Evolutionary conservation across 1,284 basidiomycete species (phyloP).

Genomic region (Cutaneotrichosporon curvatum): DNA sequence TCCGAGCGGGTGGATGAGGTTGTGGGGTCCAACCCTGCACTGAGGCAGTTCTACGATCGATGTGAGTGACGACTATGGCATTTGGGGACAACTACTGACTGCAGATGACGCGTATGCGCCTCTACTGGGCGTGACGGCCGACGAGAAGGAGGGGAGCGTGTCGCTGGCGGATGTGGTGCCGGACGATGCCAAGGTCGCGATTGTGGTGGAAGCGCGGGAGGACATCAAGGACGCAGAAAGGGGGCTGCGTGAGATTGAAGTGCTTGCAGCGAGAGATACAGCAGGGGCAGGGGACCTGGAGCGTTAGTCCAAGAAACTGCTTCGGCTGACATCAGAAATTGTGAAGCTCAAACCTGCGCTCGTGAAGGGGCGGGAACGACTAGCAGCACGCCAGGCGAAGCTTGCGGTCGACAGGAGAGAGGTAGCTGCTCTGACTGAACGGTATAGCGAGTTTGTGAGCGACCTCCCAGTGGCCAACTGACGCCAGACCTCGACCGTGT

Average conservation of each 20-base stretch:
- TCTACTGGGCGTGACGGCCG: slow-evolving; percentile 12
- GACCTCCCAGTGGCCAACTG: not conserved
- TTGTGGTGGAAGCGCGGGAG: slow-evolving; percentile 32
- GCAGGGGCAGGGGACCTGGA: slow-evolving; percentile 34
- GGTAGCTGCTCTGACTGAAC: slow-evolving; percentile 22
- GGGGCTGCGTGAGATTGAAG: slow-evolving; percentile 35
- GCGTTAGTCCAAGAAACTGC: slow-evolving; percentile 23
- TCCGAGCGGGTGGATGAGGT: slow-evolving; percentile 22
- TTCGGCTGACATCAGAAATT: slow-evolving; percentile 26
- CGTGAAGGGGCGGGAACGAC: slow-evolving; percentile 6
- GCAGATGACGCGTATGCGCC: slow-evolving; percentile 34
- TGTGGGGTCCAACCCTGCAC: slow-evolving; percentile 21
- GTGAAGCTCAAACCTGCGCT: slow-evolving; percentile 23
- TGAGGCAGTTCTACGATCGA: slow-evolving; percentile 30
- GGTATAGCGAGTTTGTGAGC: slow-evolving; percentile 39
- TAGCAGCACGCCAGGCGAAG: slow-evolving; percentile 8
- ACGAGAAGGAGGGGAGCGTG: not conserved
- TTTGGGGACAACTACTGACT: not conserved
- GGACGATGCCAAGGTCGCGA: slow-evolving; percentile 24
- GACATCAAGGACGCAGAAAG: slow-evolving; percentile 35
- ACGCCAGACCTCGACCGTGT: slow-evolving; percentile 33
- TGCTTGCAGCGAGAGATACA: slow-evolving; percentile 24
- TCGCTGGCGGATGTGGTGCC: slow-evolving; percentile 23
- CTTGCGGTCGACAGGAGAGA: slow-evolving; percentile 20
- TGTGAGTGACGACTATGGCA: slow-evolving; percentile 22